Percentiles rank a stretch among this genome's conserved stretches.
phyloP scores from a whole-genome alignment of 164 flowering plant genomes.

The Tetrastigma voinierianum region DNA sequence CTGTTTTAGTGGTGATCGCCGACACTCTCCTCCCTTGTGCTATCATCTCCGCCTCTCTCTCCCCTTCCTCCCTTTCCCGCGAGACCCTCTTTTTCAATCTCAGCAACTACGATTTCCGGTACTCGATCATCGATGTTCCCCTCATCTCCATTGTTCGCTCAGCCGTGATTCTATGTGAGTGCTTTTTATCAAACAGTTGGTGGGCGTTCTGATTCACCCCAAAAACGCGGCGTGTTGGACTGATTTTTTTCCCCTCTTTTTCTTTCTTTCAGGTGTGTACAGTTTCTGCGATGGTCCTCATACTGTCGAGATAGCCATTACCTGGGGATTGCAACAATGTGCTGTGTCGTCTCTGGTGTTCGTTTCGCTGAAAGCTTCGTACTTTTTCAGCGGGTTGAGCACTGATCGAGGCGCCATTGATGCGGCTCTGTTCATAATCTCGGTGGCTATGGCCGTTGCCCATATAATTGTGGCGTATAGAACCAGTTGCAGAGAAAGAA shows the following conservation, averaged over 20 bases:
- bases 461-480: conserved; percentile 83
- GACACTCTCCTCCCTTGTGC: conserved; percentile 75
- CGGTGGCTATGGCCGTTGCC: conserved; percentile 63
- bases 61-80: conserved; percentile 35
- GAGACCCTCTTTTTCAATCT: conserved; percentile 42
- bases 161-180: conserved; percentile 67
- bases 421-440: conserved; percentile 59
- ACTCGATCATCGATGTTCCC: conserved; percentile 82
- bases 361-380: conserved; percentile 73
- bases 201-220: neutral
- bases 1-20: conserved; percentile 59
- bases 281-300: conserved; percentile 84
- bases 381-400: conserved; percentile 34
- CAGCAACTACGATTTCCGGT: conserved; percentile 62
- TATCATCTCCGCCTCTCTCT: conserved; percentile 59
- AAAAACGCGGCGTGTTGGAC: neutral
- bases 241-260: neutral
- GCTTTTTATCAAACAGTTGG: too few species aligned
- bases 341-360: conserved; percentile 66
- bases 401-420: conserved; percentile 33
- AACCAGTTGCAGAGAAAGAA: conserved; percentile 82
- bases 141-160: conserved; percentile 75
- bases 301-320: conserved; percentile 80
- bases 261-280: conserved; percentile 58
- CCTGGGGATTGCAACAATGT: conserved; percentile 61